Conservation (phyloP, 2,329 filamentous ascomycete genomes). For the Sporothrix euskadiensis region DNA sequence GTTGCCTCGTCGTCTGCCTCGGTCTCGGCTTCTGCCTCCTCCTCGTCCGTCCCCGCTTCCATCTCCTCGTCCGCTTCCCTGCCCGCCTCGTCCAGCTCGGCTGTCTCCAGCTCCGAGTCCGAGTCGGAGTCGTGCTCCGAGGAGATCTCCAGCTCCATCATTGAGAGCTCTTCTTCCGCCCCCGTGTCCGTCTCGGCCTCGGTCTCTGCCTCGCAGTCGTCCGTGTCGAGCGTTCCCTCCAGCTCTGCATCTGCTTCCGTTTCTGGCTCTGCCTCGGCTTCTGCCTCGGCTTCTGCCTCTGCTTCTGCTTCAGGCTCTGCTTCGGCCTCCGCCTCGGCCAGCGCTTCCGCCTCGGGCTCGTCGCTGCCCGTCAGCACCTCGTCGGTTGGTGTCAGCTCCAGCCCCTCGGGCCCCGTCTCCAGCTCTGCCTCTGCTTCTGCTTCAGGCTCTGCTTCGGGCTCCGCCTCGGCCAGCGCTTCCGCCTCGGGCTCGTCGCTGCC, state of each 20-base stretch:
- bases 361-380: neutral
- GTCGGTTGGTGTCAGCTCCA: neutral
- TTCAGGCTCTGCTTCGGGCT: no score
- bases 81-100: conserved; percentile 20
- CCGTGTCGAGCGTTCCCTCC: neutral
- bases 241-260: neutral
- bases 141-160: conserved; percentile 8
- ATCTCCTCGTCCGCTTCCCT: neutral
- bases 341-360: neutral
- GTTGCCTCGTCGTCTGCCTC: neutral
- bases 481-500: neutral
- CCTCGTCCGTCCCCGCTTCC: neutral
- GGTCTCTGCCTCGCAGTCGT: neutral
- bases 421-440: conserved; percentile 23
- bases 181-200: neutral
- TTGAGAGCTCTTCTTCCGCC: neutral
- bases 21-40: conserved; percentile 18
- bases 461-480: neutral
- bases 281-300: neutral
- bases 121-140: conserved; percentile 6
- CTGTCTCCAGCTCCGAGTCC: conserved; percentile 7
- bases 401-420: conserved; percentile 28
- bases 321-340: neutral
- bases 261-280: conserved; percentile 3
- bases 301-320: conserved; percentile 1